Percentiles rank a stretch among this genome's conserved stretches.
Evolutionary conservation across 169 alveolate species (phyloP).

Genomic region (Plasmodium cynomolgi): DNA sequence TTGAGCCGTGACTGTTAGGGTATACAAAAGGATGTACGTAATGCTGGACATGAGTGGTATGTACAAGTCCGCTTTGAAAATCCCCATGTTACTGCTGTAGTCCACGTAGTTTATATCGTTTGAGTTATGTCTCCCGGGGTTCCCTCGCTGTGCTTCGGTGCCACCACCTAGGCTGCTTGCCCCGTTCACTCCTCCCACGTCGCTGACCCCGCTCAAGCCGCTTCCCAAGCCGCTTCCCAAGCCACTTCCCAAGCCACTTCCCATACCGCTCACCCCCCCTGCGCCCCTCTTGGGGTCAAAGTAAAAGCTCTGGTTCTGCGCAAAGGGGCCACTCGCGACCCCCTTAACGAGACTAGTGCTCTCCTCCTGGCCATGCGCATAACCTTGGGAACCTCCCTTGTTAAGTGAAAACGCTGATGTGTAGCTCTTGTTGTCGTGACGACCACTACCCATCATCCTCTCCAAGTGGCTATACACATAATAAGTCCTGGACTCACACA

Average conservation of each 20-base stretch:
- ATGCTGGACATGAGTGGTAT: constrained; percentile 52
- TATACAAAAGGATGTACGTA: constrained; percentile 38
- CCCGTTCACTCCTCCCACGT: not conserved
- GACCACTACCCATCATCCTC: constrained; percentile 19
- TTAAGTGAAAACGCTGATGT: constrained; percentile 28
- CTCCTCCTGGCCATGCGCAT: not conserved
- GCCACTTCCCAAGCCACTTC: too few relatives aligned
- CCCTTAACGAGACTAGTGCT: not conserved
- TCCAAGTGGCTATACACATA: constrained; percentile 66
- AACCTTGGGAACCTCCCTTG: not conserved
- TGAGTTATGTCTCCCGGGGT: constrained; percentile 15
- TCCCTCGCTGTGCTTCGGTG: not conserved
- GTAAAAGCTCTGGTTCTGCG: not conserved
- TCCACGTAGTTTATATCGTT: constrained; percentile 48
- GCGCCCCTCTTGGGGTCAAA: not conserved
- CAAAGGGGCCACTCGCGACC: not conserved
- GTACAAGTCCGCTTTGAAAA: constrained; percentile 62
- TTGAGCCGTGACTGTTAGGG: constrained; percentile 34
- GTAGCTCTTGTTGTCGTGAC: not conserved
- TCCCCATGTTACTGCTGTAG: constrained; percentile 45
- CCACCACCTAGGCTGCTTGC: not conserved
- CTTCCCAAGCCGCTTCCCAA: not conserved
- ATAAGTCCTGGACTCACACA: constrained; percentile 67
- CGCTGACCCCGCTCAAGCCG: not conserved
- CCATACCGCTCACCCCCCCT: not conserved